Evolutionary conservation across 257 asterid genomes (phyloP), one percentile per base, ranked within the genome.

Genomic region (Schizonepeta tenuifolia): DNA sequence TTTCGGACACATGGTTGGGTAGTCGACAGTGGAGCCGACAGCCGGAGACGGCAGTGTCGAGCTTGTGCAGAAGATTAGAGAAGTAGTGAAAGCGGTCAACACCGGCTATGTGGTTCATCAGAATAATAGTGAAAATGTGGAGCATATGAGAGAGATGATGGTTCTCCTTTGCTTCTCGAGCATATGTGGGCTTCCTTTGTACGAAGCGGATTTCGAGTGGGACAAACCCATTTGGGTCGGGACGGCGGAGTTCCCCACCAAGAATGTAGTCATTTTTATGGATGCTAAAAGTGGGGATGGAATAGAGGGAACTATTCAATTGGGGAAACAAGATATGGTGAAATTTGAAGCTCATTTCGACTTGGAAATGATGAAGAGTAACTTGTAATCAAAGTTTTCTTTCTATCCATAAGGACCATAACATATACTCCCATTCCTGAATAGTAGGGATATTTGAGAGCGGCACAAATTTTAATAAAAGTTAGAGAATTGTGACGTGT

Each of bases 241-340:
- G 60, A 77, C 83, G 13, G 71, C 84, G 7, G 26, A 65, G 22
- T 60, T 81, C 65, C 17, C 57, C 0, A 78, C 53, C 67, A 74
- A 77, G 81, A 81, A 87, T 75, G 28, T 84, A 1, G 83, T 84
- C 8, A 65, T 71, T 11, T 83, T 85, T 18, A 38, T 77, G 21
- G 87, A 83, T 33, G 58, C 79, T 1, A 66, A 67, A 9, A 69
- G 51, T 0, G 88, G 80, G n/a, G 83, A 73, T 64, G 92, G 81
- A 0, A 83, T 87, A 36, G 85, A 87, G 14, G 84, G 85, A 9
- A 80, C 86, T 86, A 36, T 84, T 53, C 54, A 46, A 41, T 26
- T 87, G 78, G 65, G 47, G 71, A 66, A 63, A 65, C 80, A 72
- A 50, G 84, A 86, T 54, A 84, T 84, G 89, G 78, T 54, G 20